Evolutionary conservation across 805 yeast genomes (phyloP), one percentile per base, ranked within the genome.

Genomic region (Saccharomyces mikatae): DNA sequence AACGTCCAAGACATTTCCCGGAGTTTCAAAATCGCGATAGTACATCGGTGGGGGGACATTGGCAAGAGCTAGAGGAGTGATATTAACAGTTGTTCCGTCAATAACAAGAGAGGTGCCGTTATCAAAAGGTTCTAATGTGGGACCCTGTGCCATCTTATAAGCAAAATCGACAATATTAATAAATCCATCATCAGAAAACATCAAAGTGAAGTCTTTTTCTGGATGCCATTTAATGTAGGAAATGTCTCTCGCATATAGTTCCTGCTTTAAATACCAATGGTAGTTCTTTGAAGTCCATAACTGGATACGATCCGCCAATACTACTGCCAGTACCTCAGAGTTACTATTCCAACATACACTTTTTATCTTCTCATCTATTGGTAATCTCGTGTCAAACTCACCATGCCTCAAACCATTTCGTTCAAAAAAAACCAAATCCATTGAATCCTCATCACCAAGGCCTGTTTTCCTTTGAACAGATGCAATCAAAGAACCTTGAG

Each of bases 11-110:
- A 89, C 81, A 54, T 80, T 80, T 1, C 73, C 75, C 8, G 74
- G 75, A 11, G 82, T 72, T 9, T 77, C 80, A 51, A 89, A 69
- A 50, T 83, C 87, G 55, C 95, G 78, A 65, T 78, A 85, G 26
- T 88, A 79, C 66, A 89, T 82, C 47, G 99, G 99, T 0, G 99
- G 99, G 3, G 99, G 99, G 10, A 89, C 92, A 66, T 84, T 89
- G 1, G 96, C 96, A 30, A 84, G 66, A 1, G 86, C 78, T 41
- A 94, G 75, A 0, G 98, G 97, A 0, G 99, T 92, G 24, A 90
- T 71, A 60, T 82, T 80, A 13, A 85, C 80, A 11, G 78, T 76
- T 1, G 69, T 62, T 1, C 97, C 97, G 72, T 94, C 98, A 36
- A 86, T 75, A 0, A 92, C 97, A 22, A 87, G 72, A 9, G 83